phyloP scores from a whole-genome alignment of 2,329 filamentous ascomycete species.

The Bretziella fagacearum region DNA sequence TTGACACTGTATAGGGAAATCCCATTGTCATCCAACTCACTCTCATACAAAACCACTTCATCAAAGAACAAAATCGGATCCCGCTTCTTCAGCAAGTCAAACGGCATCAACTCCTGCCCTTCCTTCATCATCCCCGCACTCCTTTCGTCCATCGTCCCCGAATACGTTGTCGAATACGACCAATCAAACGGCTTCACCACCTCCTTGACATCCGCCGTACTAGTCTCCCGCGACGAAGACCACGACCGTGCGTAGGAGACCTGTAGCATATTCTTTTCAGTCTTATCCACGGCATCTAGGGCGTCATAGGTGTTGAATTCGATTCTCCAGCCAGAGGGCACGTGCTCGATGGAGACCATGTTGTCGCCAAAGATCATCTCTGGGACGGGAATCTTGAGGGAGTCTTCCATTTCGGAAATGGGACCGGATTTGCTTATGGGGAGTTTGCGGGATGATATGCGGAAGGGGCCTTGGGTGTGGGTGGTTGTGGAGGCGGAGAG shows the following conservation, averaged over 20 bases:
- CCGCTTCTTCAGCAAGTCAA: constrained; percentile 69
- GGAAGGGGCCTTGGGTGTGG: constrained; percentile 48
- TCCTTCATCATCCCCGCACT: constrained; percentile 14
- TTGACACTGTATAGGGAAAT: constrained; percentile 84
- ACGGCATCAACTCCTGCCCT: constrained; percentile 41
- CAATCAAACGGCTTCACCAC: constrained; percentile 95
- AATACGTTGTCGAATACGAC: constrained; percentile 87
- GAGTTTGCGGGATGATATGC: constrained; percentile 68
- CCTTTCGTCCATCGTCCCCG: constrained; percentile 41
- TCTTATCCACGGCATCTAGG: constrained; percentile 85
- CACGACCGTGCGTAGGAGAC: constrained; percentile 86
- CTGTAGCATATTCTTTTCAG: constrained; percentile 73
- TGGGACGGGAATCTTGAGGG: constrained; percentile 70
- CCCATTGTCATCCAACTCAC: constrained; percentile 94
- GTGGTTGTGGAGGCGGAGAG: constrained; percentile 37
- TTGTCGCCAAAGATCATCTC: constrained; percentile 99
- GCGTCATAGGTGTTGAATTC: constrained; percentile 75
- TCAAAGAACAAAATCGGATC: constrained; percentile 96
- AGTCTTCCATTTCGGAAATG: constrained; percentile 68
- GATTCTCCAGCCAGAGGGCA: constrained; percentile 59
- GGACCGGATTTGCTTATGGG: constrained; percentile 85
- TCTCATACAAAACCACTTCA: constrained; percentile 90
- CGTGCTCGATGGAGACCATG: constrained; percentile 56
- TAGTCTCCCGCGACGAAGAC: constrained; percentile 50
- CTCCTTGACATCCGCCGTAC: constrained; percentile 67